phyloP scores from a whole-genome alignment of 73 alveolate species.

The Stentor coeruleus region DNA sequence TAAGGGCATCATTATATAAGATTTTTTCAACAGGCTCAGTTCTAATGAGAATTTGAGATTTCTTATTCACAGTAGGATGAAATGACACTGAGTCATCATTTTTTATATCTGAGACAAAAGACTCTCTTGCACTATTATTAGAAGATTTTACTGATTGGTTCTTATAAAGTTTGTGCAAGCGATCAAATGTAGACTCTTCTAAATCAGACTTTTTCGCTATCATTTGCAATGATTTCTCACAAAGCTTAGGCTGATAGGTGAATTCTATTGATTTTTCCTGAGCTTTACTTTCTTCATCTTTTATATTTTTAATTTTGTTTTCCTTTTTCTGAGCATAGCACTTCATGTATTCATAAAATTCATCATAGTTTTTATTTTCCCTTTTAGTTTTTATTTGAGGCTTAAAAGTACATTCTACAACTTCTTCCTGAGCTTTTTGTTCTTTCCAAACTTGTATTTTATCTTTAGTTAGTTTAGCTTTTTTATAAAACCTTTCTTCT shows the following conservation, averaged over 20 bases:
- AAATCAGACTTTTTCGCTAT: constrained; percentile 16
- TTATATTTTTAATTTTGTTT: not conserved
- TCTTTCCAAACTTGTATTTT: not conserved
- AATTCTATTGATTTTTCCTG: not conserved
- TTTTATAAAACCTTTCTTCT: constrained; percentile 18
- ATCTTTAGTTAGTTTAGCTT: not conserved
- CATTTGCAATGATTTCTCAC: constrained; percentile 17
- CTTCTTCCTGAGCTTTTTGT: not conserved
- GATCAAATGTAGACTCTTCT: not conserved
- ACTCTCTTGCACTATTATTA: not conserved
- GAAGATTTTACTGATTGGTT: not conserved
- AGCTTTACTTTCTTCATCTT: constrained; percentile 3
- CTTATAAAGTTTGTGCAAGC: not conserved
- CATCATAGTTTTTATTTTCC: not conserved
- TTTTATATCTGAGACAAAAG: not conserved
- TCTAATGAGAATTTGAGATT: not conserved
- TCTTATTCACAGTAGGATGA: constrained; percentile 19
- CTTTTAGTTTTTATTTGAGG: not conserved
- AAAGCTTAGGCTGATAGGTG: not conserved
- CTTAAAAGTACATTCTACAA: constrained; percentile 26
- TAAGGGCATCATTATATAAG: constrained; percentile 15
- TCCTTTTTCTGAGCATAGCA: not conserved
- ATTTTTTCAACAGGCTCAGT: not conserved
- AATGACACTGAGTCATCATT: not conserved
- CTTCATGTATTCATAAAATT: constrained; percentile 21